Evolutionary conservation across 352 stramenopile genomes (phyloP), one percentile per base, ranked within the genome.

Genomic region (Elongisporangium undulatum): DNA sequence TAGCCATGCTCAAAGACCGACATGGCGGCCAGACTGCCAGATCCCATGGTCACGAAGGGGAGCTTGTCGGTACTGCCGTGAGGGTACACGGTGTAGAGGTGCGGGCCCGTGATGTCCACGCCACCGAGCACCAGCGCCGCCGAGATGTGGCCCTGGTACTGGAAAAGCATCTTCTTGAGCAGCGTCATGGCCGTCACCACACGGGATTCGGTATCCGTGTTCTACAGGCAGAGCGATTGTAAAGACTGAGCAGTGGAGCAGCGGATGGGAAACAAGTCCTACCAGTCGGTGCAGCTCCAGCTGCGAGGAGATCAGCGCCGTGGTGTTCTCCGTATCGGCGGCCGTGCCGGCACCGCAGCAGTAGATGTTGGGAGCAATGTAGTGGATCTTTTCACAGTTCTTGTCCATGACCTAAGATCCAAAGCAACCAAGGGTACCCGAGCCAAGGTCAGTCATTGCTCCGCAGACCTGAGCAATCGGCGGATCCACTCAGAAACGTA

Each of bases 381-480:
- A 99, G 73, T 99, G 97, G 68, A 99, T 99, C 82, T 99, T 99
- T 72, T 99, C 94, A 63, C 97, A 99, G 77, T 99, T 99, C 83
- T 99, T 99, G 85, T 99, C 97, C 66, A 97, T 97, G 15, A 99
- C 92, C 71, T 78, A 50, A 53, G 34, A 45, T 16, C 29, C 1
- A 45, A 17, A 4, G 10, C 7, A 53, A 15, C 22, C 10, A 54
- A 22, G 54, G 23, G 34, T 34, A 23, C 51, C 58, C 26, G 60
- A 12, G 8, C 22, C 16, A 48, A 51, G 6, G 16, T 21, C 12
- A 24, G 4, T 3, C n/a, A 10, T 51, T 48, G 23, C 20, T 45
- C 23, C n/a, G 2, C 19, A 41, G 16, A 55, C 34, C 8, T 21
- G 22, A 45, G 4, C 16, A 45, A 19, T 26, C 20, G 22, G 13